Evolutionary conservation across 148 eudicot species (phyloP).

Genomic region (Chenopodium suecicum): DNA sequence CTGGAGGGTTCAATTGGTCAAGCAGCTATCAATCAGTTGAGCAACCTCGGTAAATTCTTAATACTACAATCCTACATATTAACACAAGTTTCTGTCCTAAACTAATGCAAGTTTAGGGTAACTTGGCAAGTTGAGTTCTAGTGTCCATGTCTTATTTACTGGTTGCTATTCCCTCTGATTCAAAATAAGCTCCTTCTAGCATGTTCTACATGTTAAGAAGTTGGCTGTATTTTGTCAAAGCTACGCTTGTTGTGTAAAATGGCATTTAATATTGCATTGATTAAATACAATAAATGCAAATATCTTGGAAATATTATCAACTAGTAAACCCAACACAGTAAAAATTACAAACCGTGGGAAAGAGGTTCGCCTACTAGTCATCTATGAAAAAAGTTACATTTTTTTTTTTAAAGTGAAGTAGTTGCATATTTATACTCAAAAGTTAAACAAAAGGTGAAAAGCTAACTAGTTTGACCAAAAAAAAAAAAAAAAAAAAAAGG

Average conservation of each 20-base stretch:
- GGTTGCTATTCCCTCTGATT: not conserved
- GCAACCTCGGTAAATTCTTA: conserved; percentile 81
- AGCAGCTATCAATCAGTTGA: conserved; percentile 76
- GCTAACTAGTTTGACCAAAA: too few relatives aligned
- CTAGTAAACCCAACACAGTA: not conserved
- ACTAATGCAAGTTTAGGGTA: not conserved
- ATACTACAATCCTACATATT: conserved; percentile 11
- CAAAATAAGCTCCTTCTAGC: not conserved
- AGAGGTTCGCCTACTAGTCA: not conserved
- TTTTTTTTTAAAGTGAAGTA: too few relatives aligned
- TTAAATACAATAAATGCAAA: not conserved
- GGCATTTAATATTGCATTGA: not conserved
- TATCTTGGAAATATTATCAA: not conserved
- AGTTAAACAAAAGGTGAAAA: too few relatives aligned
- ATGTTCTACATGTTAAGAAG: too few relatives aligned
- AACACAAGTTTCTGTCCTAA: not conserved
- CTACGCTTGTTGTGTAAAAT: not conserved
- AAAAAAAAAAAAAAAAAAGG: too few relatives aligned
- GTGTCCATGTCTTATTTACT: not conserved
- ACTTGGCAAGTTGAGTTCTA: not conserved
- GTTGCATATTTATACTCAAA: too few relatives aligned
- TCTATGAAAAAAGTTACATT: not conserved
- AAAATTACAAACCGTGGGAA: not conserved
- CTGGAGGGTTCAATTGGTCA: conserved; percentile 78
- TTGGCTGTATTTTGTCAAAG: not conserved